phyloP scores from a whole-genome alignment of 306 rosid species.

The Vigna radiata region DNA sequence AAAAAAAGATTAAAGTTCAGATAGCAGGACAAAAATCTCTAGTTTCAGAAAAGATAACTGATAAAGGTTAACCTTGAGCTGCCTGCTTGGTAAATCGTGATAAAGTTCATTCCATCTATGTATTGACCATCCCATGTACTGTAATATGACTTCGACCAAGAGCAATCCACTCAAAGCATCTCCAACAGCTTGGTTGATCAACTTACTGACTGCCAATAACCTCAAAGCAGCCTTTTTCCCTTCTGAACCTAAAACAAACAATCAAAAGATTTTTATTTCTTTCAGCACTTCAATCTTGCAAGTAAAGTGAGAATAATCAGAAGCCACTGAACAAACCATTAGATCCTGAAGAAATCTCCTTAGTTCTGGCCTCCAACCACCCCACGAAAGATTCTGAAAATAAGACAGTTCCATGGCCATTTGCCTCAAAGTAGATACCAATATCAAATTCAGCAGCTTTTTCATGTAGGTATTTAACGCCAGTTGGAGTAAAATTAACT shows the following conservation, averaged over 20 bases:
- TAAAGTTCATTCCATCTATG: conserved; percentile 84
- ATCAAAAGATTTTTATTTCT: conserved; percentile 20
- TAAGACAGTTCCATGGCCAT: conserved; percentile 93
- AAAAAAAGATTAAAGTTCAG: neutral
- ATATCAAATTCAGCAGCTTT: conserved; percentile 83
- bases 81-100: conserved; percentile 91
- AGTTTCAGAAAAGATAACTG: neutral
- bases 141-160: conserved; percentile 87
- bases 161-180: conserved; percentile 95
- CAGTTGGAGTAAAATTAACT: conserved; percentile 84
- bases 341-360: conserved; percentile 56
- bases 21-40: conserved; percentile 1
- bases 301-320: conserved; percentile 37
- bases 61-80: conserved; percentile 75
- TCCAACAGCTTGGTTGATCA: conserved; percentile 95
- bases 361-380: conserved; percentile 61
- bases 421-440: conserved; percentile 97
- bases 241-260: conserved; percentile 65
- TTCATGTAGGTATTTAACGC: conserved; percentile 88
- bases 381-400: conserved; percentile 70
- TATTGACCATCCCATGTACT: conserved; percentile 78
- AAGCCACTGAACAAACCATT: conserved; percentile 55
- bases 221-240: conserved; percentile 77
- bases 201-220: conserved; percentile 71
- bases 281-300: conserved; percentile 36